Evolutionary conservation across 1,284 basidiomycete genomes (phyloP).

Genomic region (Ustilago bromivora): DNA sequence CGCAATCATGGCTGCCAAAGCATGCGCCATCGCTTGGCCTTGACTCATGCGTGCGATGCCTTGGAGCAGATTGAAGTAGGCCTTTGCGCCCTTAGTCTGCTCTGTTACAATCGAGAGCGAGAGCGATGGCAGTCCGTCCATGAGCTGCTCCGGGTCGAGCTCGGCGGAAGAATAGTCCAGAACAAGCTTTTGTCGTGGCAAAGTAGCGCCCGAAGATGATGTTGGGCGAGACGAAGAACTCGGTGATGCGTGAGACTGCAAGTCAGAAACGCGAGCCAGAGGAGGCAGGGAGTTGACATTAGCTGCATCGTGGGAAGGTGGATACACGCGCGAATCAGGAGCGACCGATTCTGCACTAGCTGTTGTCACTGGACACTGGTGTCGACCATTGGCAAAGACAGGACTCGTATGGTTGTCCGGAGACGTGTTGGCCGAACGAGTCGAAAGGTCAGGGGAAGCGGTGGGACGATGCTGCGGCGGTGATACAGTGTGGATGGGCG

Average conservation of each 20-base stretch:
- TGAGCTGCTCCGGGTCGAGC: constrained; percentile 31
- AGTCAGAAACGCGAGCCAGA: not conserved
- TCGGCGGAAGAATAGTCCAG: constrained; percentile 37
- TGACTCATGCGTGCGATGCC: constrained; percentile 31
- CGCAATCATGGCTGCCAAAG: constrained; percentile 39
- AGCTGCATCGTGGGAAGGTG: not conserved
- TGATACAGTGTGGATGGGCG: constrained; percentile 21
- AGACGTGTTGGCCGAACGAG: constrained; percentile 29
- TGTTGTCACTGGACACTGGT: not conserved
- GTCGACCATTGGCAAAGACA: constrained; percentile 2
- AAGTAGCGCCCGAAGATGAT: constrained; percentile 15
- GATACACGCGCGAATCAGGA: not conserved
- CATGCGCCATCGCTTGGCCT: constrained; percentile 50
- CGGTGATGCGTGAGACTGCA: constrained; percentile 2
- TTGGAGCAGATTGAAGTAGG: constrained; percentile 37
- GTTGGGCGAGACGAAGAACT: constrained; percentile 19
- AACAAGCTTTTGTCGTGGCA: constrained; percentile 36
- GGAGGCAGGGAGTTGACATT: not conserved
- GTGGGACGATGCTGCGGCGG: constrained; percentile 12
- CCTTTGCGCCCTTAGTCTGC: constrained; percentile 29
- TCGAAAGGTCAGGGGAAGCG: constrained; percentile 16
- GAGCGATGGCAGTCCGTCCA: constrained; percentile 16
- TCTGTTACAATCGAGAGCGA: constrained; percentile 26
- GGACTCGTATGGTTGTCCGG: constrained; percentile 23
- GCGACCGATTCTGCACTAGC: not conserved